Evolutionary conservation across 2,329 filamentous ascomycete genomes (phyloP), one percentile per base, ranked within the genome.

Genomic region (Curvularia lunata): DNA sequence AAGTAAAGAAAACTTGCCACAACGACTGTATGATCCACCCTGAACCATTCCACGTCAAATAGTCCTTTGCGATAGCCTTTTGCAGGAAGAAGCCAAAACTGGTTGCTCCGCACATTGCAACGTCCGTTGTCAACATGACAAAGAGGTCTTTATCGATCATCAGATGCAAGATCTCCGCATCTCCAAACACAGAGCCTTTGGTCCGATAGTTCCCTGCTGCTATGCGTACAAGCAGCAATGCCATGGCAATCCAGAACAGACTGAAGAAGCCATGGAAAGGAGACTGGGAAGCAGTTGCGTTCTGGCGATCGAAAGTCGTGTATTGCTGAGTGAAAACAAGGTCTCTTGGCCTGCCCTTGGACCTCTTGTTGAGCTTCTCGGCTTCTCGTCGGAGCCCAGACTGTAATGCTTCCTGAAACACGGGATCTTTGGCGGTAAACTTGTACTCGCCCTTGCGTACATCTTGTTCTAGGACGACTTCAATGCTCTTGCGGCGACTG

Each of bases 241-340:
- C 83, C 61, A 91, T 86, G 8, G 83, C 83, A 46, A 92, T 83
- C 90, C 91, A 93, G 74, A 92, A 92, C 0, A 94, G 79, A 0
- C 88, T 90, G 69, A 91, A 92, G 78, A 93, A 93, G 28, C 91
- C 91, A 71, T 90, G 86, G 67, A 92, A 93, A 0, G 88, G 87
- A 41, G 87, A 91, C 47, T 88, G 86, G 3, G 84, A 83, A 1
- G 85, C 84, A 1, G 79, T 78, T 5, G 83, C 81, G 68, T 92
- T 92, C 63, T 90, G 86, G 10, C 88, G 83, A 74, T 93, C 90
- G 72, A 93, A 92, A 0, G 88, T 83, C 5, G 88, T 90, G 67
- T 91, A 90, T 59, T 88, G 87, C 23, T 85, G 82, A 0, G 88
- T 91, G 70, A 92, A 93, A 50, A 91, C 84, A 43, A 91, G 78